Conservation (phyloP, 164 flowering plant genomes). For the Buxus sempervirens region DNA sequence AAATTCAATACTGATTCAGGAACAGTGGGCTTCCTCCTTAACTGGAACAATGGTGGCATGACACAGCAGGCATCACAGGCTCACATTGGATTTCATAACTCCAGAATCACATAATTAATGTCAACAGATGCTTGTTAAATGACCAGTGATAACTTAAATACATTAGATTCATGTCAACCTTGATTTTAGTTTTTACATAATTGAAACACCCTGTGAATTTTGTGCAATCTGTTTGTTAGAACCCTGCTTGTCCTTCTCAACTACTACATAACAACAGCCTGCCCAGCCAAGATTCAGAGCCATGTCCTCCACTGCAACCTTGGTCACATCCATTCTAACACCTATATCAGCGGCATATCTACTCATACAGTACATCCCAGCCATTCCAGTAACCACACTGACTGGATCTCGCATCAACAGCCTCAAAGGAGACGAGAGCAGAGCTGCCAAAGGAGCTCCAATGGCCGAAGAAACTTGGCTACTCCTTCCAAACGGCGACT, state of each 20-base stretch:
- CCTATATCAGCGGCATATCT: conserved; percentile 95
- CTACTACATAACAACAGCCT: conserved; percentile 10
- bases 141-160: no score
- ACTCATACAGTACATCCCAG: conserved; percentile 91
- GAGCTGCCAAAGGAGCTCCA: conserved; percentile 94
- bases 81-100: no score
- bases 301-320: conserved; percentile 91
- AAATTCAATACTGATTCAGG: no score
- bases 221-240: conserved; percentile 1
- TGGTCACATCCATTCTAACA: conserved; percentile 79
- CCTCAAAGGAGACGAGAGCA: conserved; percentile 82
- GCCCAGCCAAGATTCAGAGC: conserved; percentile 66
- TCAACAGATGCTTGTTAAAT: not conserved
- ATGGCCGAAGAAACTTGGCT: conserved; percentile 88
- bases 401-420: conserved; percentile 76
- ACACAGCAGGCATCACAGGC: no score
- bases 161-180: not conserved
- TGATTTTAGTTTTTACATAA: not conserved
- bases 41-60: no score
- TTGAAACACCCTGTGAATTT: not conserved
- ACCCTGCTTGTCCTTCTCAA: conserved; percentile 17
- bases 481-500: conserved; percentile 70
- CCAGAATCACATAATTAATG: not conserved
- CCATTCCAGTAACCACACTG: conserved; percentile 79
- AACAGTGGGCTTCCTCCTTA: no score